phyloP scores from a whole-genome alignment of 176 grass and related monocot species.

The Echinochloa phyllopogon region DNA sequence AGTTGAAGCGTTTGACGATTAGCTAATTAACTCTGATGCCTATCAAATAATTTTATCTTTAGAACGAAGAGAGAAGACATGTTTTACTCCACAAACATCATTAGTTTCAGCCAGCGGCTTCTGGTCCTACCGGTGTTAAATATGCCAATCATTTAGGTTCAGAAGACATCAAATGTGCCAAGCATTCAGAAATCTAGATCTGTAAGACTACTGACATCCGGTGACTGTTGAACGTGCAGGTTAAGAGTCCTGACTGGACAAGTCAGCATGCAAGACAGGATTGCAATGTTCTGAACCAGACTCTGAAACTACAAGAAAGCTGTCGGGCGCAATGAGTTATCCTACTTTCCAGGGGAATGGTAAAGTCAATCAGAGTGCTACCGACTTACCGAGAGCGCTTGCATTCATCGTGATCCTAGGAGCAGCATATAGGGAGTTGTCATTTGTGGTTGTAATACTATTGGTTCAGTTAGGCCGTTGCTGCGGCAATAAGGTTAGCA shows the following conservation, averaged over 20 bases:
- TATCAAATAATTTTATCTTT: background rate
- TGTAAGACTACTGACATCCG: background rate
- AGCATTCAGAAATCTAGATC: background rate
- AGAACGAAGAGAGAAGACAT: background rate
- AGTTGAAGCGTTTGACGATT: background rate
- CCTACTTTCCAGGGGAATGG: background rate
- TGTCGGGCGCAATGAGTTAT: background rate
- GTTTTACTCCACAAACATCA: background rate
- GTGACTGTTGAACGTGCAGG: conserved; percentile 14
- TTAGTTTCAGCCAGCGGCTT: conserved; percentile 13
- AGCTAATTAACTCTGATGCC: background rate
- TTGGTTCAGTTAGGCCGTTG: background rate
- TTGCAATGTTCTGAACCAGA: background rate
- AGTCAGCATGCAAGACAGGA: background rate
- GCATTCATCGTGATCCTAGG: background rate
- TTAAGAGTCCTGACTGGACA: background rate
- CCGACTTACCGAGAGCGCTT: background rate
- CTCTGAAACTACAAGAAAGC: background rate
- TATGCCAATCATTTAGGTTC: background rate
- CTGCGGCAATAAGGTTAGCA: conserved; percentile 7
- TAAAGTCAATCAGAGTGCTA: background rate
- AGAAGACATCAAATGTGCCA: background rate
- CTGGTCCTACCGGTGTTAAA: background rate
- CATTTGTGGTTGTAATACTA: conserved; percentile 19
- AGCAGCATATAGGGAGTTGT: background rate